Evolutionary conservation across 2,329 filamentous ascomycete species (phyloP), one percentile per base, ranked within the genome.

Genomic region (Clonostachys sp.): DNA sequence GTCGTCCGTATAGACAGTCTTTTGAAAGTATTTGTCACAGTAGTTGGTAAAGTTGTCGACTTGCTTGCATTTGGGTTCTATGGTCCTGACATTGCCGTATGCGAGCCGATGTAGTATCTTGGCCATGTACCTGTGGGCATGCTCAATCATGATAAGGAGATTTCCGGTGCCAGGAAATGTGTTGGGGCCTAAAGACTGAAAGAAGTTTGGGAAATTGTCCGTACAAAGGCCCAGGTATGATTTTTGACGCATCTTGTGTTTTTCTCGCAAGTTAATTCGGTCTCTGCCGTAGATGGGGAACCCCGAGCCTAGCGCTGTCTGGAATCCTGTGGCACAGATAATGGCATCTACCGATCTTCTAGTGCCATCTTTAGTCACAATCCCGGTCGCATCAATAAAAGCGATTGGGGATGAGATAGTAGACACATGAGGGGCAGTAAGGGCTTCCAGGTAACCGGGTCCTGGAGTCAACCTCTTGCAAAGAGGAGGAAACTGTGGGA

Each of bases 251-350:
- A 63, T 53, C 10, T 61, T 59, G 72, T 72, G 77, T 18, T 66
- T 60, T 45, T 73, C 70, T 36, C 68, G 64, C 7, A 78, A 20
- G 50, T 73, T 73, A 36, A 80, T 64, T 50, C 77, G 73, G 33
- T 61, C 51, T 12, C 73, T 74, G 36, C 71, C 74, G 6, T 72
- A 58, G 24, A 78, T 57, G 3, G 73, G 74, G 50, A 77, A 79
- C 3, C 62, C 65, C 5, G 18, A 20, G 18, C 18, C 18, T 20
- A 5, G 18, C 18, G 72, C 74, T 18, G 69, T 70, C 53, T 79
- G 70, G 55, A 78, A 80, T 5, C 77, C 75, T 1, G 75, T 79
- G 34, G 76, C 77, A 51, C 76, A 80, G 45, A 82, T 64, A 33
- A 83, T 73, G 24, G 67, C 69, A 53, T 83, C 80, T 14, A 80